phyloP scores from a whole-genome alignment of 2,329 filamentous ascomycete genomes.

The Cordyceps cateniannulata region DNA sequence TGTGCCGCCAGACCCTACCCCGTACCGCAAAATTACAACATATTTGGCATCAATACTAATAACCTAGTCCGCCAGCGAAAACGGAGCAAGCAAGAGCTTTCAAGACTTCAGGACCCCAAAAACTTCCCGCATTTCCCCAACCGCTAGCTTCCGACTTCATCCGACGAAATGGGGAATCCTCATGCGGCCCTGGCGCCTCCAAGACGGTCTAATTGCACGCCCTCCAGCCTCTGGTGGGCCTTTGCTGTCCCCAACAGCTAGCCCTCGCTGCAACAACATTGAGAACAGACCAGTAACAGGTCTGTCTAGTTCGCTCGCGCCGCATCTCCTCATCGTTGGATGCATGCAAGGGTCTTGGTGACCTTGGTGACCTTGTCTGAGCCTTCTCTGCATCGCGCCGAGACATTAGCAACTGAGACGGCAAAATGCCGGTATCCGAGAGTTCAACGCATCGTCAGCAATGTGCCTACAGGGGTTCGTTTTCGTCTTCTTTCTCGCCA shows the following conservation, averaged over 20 bases:
- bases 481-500: slow-evolving; percentile 5
- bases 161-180: slow-evolving; percentile 12
- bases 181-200: slow-evolving; percentile 7
- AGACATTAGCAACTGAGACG: not conserved
- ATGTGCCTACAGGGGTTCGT: not conserved
- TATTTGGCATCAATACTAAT: slow-evolving; percentile 9
- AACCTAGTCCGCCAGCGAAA: not conserved
- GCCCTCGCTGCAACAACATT: not conserved
- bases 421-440: slow-evolving; percentile 7
- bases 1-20: not conserved
- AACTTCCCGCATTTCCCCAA: slow-evolving; percentile 4
- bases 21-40: slow-evolving; percentile 6
- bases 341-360: not conserved
- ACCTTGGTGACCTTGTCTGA: not conserved
- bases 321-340: not conserved
- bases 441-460: not conserved
- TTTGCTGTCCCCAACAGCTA: not conserved
- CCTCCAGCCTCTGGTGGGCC: not conserved
- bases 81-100: not conserved
- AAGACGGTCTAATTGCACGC: slow-evolving; percentile 4
- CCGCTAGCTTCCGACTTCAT: slow-evolving; percentile 11
- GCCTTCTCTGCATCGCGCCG: not conserved
- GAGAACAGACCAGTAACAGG: not conserved
- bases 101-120: no score
- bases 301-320: not conserved